phyloP scores from a whole-genome alignment of 2,329 filamentous ascomycete species.

The Diaporthe vexans region DNA sequence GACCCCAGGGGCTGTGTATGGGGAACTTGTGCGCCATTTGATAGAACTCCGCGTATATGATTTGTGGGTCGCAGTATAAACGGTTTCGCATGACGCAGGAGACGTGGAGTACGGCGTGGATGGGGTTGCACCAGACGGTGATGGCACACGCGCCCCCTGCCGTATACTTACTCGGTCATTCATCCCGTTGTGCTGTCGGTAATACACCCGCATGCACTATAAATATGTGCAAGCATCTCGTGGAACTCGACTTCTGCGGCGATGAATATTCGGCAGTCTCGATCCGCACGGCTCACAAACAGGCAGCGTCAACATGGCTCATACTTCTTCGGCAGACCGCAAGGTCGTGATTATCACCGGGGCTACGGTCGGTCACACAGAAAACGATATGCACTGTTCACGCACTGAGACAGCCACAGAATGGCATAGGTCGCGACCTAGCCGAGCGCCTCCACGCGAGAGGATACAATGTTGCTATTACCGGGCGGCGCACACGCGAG shows the following conservation, averaged over 20 bases:
- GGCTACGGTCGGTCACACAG: background rate
- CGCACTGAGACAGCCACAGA: background rate
- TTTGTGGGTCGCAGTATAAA: no score
- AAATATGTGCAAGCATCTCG: background rate
- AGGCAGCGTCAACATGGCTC: background rate
- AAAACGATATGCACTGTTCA: background rate
- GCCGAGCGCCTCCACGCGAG: slow-evolving; percentile 11
- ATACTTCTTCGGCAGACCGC: background rate
- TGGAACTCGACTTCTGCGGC: background rate
- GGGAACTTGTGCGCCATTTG: no score
- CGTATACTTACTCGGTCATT: background rate
- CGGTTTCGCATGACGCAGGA: no score
- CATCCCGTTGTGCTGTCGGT: background rate
- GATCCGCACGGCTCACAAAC: background rate
- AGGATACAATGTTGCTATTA: slow-evolving; percentile 1
- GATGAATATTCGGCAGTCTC: background rate
- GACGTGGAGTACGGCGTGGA: no score
- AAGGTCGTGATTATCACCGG: slow-evolving; percentile 17
- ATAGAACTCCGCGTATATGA: no score
- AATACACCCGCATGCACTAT: background rate
- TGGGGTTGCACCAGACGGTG: no score
- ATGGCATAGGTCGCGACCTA: slow-evolving; percentile 10
- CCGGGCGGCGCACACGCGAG: background rate
- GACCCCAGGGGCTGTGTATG: no score
- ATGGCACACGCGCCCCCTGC: background rate